Evolutionary conservation across 345 rosid species (phyloP), one percentile per base, ranked within the genome.

Genomic region (Eucalyptus fibrosa): DNA sequence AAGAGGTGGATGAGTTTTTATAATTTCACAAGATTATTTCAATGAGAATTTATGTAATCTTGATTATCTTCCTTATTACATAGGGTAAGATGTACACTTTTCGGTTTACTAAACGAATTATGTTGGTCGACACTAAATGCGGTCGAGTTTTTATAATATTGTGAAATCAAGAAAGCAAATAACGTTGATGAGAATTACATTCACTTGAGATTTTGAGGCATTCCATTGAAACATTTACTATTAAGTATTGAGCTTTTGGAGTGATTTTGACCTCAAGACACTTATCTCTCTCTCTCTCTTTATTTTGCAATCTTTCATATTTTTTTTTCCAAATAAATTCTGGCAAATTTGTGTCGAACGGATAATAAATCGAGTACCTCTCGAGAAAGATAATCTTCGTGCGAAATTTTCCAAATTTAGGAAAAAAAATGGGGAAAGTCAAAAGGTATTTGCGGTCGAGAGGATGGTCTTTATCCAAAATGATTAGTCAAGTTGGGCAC

Each of bases 251-350:
- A 72, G 24, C 14, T 72, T 72, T 72, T 34, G 8, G 8, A 72
- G 44, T 10, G 14, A 69, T 69, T 34, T 65, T 7, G 4, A 69
- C 81, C 2, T 69, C 7, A 3, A 34, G 81, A 18, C 7, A 34
- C 26, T 34, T 2, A 0, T 53, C 24, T 19, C 11, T 53, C 11
- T 13, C 14, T 7, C 3, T 37, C 3, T 37, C 50, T 47, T 13
- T 28, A 4, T 53, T 2, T 53, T 5, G 7, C 13, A 9, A 9
- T 34, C 44, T 72, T 37, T 19, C 23, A 3, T 37, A 3, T 37
- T 17, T 72, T 72, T 15, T 14, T 8, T 37, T 60, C 32, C 26
- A 19, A 34, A 10, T 9, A 72, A 72, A 18, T 72, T 34, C 7
- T 9, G 8, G 4, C 34, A 5, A 34, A 72, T 72, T 72, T 37